These are phyloP conservation scores for Hansenula sp. DNA, from an alignment of 1,139 yeast genomes.

Conservation along the genomic window DNA sequence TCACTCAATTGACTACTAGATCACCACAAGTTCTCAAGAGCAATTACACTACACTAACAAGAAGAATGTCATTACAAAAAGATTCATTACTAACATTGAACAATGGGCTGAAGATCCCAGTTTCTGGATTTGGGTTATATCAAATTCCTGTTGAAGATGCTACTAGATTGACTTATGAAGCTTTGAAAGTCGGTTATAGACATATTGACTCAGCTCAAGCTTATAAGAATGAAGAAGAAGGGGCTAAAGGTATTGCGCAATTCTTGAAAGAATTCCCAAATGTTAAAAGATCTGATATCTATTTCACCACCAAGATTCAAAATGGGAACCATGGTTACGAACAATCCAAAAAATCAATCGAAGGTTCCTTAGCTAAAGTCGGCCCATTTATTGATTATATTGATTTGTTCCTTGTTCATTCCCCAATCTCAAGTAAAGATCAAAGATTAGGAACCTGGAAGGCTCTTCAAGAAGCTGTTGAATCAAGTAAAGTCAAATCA, in stretches of 20 bases:
- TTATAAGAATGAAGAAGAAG: slow-evolving; percentile 42
- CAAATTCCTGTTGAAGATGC: slow-evolving; percentile 11
- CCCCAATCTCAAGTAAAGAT: slow-evolving; percentile 31
- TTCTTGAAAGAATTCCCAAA: not conserved
- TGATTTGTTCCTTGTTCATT: slow-evolving; percentile 37
- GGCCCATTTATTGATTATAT: slow-evolving; percentile 30
- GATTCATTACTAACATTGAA: slow-evolving; percentile 13
- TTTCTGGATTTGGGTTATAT: slow-evolving; percentile 14
- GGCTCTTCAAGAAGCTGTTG: slow-evolving; percentile 37
- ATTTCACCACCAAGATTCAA: not conserved
- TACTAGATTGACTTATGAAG: slow-evolving; percentile 28
- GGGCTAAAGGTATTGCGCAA: slow-evolving; percentile 34
- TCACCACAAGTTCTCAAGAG: no score
- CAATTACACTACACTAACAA: not conserved
- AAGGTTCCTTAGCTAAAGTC: not conserved
- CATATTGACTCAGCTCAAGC: slow-evolving; percentile 39
- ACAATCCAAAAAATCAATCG: not conserved
- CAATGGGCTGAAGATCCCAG: slow-evolving; percentile 18
- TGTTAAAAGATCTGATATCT: not conserved
- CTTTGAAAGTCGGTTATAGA: slow-evolving; percentile 51
- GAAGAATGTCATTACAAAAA: not conserved
- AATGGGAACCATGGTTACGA: slow-evolving; percentile 1
- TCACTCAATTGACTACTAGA: not conserved
- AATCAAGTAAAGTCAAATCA: slow-evolving; percentile 25
- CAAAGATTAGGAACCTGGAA: slow-evolving; percentile 37